Percentiles rank a stretch among this genome's conserved stretches.
Evolutionary conservation across 257 asterid species (phyloP).

Genomic region (Ajuga chamaepitys): DNA sequence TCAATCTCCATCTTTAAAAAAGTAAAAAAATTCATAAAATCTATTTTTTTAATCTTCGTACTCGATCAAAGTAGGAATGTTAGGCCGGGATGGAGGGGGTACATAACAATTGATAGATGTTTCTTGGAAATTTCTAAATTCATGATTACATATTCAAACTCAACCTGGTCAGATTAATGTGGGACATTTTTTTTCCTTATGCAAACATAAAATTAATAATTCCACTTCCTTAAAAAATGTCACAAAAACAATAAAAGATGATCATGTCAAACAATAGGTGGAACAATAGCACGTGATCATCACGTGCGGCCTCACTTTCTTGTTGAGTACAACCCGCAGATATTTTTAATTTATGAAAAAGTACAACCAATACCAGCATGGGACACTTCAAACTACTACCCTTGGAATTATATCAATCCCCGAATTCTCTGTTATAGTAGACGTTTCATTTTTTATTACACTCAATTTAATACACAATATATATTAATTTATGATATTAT

Average conservation of each 20-base stretch:
- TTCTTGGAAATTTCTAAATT: not conserved
- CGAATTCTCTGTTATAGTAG: too few relatives aligned
- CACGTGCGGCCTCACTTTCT: conserved; percentile 57
- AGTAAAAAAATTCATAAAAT: too few relatives aligned
- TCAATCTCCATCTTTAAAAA: too few relatives aligned
- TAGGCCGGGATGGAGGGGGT: too few relatives aligned
- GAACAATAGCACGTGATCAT: conserved; percentile 37
- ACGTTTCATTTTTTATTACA: too few relatives aligned
- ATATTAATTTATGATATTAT: too few relatives aligned
- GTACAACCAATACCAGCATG: conserved; percentile 23
- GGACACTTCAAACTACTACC: conserved; percentile 19
- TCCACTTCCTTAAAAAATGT: not conserved
- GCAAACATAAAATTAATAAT: not conserved
- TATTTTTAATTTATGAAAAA: not conserved
- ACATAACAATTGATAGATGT: not conserved
- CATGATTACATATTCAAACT: not conserved
- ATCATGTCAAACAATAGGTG: conserved; percentile 10
- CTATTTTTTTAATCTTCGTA: too few relatives aligned
- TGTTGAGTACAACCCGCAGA: conserved; percentile 24
- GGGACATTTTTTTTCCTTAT: not conserved
- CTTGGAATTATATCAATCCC: not conserved
- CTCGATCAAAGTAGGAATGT: too few relatives aligned
- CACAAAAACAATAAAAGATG: too few relatives aligned
- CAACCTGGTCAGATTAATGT: not conserved
- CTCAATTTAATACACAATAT: too few relatives aligned